Percentiles rank a stretch among this genome's conserved stretches.
These are phyloP conservation scores for Chrysochromulina parva DNA, from an alignment of 78 protist species.

Conservation along the genomic window DNA sequence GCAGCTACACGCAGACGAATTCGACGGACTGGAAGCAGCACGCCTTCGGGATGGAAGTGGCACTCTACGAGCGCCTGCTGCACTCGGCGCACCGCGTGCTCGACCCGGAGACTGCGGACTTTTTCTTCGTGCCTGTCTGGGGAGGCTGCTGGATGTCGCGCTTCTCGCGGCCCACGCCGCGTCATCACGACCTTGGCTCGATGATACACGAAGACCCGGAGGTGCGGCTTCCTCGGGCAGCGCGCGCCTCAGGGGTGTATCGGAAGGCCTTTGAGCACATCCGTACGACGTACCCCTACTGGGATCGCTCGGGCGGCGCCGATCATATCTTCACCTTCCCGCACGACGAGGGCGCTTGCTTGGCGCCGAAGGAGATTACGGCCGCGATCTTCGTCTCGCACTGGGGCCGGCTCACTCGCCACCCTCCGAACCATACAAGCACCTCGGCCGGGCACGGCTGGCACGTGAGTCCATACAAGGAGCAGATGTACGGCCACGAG, in stretches of 20 bases:
- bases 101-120: slow-evolving; percentile 4
- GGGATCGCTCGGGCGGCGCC: background rate
- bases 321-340: background rate
- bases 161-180: slow-evolving; percentile 12
- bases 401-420: background rate
- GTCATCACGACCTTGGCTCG: background rate
- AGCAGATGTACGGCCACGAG: background rate
- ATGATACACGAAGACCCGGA: background rate
- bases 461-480: background rate
- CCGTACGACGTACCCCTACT: background rate
- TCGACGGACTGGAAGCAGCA: background rate
- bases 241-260: background rate
- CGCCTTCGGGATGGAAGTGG: background rate
- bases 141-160: slow-evolving; percentile 3
- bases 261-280: background rate
- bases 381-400: background rate
- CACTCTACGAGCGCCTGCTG: background rate
- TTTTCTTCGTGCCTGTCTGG: background rate
- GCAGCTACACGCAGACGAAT: background rate
- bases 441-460: background rate
- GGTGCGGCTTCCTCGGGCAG: background rate
- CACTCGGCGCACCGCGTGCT: background rate
- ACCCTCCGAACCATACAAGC: background rate
- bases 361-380: background rate
- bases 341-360: slow-evolving; percentile 21